phyloP scores from a whole-genome alignment of 208 protist genomes.

The Leishmania guyanensis region DNA sequence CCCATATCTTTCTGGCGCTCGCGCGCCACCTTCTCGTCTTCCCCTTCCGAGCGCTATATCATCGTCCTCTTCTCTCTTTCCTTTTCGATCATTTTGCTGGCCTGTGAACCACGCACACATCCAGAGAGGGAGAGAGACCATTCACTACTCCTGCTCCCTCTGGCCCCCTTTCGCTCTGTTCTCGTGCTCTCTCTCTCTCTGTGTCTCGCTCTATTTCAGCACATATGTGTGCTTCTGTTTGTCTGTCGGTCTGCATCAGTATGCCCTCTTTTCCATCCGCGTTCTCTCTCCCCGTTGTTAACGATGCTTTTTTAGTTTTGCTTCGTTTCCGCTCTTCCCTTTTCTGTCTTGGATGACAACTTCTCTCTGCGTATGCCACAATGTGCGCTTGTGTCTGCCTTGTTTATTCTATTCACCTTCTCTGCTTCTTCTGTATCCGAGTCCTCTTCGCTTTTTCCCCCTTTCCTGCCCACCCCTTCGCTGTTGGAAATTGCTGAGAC shows the following conservation, averaged over 20 bases:
- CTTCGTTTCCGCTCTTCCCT: neutral
- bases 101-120: neutral
- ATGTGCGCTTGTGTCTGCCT: neutral
- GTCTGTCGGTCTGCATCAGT: neutral
- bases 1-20: neutral
- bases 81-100: neutral
- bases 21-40: neutral
- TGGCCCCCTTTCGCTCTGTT: neutral
- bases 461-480: neutral
- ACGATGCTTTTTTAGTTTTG: too few relatives aligned
- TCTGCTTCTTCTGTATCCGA: too few relatives aligned
- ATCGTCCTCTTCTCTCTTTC: neutral
- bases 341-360: constrained; percentile 11
- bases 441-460: neutral
- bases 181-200: neutral
- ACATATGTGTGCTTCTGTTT: neutral
- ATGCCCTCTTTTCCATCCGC: neutral
- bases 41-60: neutral
- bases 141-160: neutral
- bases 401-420: neutral
- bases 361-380: neutral
- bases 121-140: neutral
- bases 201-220: neutral
- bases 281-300: neutral
- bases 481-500: neutral